Percentiles rank a stretch among this genome's conserved stretches.
Conservation (phyloP, 139 green algal genomes). For the Coccomyxa sp. region DNA sequence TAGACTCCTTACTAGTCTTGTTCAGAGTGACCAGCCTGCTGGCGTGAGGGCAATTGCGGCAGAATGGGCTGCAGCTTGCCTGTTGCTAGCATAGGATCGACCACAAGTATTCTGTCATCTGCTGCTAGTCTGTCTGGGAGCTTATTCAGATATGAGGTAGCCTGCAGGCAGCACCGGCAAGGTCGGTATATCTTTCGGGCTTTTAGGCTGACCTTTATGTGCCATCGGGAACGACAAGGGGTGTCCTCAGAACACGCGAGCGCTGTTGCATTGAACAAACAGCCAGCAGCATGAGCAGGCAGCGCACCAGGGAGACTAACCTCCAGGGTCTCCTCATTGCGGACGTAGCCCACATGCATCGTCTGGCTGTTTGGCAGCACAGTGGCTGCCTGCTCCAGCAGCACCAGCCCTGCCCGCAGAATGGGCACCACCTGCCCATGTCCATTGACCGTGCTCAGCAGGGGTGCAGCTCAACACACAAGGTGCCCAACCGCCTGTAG, state of each 20-base stretch:
- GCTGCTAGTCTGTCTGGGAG: conserved; percentile 64
- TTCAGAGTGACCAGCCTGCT: too few relatives aligned
- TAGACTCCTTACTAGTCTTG: too few relatives aligned
- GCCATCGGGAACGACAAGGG: too few relatives aligned
- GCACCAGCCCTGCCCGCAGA: conserved; percentile 80
- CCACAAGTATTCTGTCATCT: conserved; percentile 77
- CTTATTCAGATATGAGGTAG: conserved; percentile 91
- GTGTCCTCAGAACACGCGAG: neutral
- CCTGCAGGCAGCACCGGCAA: too few relatives aligned
- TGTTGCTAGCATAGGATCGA: conserved; percentile 91
- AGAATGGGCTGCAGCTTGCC: conserved; percentile 18
- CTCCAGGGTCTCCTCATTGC: conserved; percentile 83
- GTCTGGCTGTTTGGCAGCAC: conserved; percentile 76
- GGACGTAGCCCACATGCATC: conserved; percentile 87
- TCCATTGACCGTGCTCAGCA: too few relatives aligned
- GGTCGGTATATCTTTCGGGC: too few relatives aligned
- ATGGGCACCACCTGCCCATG: conserved; percentile 78
- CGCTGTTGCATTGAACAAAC: neutral
- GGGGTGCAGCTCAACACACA: too few relatives aligned
- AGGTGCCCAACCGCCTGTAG: too few relatives aligned
- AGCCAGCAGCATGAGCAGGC: neutral
- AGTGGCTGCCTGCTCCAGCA: conserved; percentile 75
- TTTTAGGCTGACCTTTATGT: too few relatives aligned
- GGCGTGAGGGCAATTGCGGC: neutral
- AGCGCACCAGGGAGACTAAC: conserved; percentile 21